Percentiles rank a stretch among this genome's conserved stretches.
Conservation (phyloP, 805 yeast genomes). For the Kodamaea jinghongensis region DNA sequence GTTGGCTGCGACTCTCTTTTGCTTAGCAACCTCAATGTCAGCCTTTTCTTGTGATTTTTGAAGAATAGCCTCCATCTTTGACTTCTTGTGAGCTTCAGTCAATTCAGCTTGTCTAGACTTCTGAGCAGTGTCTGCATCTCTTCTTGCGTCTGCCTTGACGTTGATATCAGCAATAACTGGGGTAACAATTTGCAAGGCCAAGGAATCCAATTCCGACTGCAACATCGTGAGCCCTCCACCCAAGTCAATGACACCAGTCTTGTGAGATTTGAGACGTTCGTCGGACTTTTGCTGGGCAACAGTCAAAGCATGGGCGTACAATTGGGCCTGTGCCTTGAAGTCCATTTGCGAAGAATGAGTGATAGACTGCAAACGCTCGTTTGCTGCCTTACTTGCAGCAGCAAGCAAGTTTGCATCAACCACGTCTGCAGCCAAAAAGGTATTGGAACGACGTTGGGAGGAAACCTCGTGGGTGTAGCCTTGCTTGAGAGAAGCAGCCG, state of each 20-base stretch:
- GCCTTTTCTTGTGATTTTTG: slow-evolving; percentile 34
- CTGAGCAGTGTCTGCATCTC: slow-evolving; percentile 44
- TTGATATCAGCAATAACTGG: slow-evolving; percentile 80
- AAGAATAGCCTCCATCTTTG: slow-evolving; percentile 26
- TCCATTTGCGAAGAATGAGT: slow-evolving; percentile 24
- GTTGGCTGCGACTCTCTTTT: slow-evolving; percentile 29
- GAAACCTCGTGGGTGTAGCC: slow-evolving; percentile 26
- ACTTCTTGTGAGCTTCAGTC: slow-evolving; percentile 27
- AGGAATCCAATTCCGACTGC: slow-evolving; percentile 68
- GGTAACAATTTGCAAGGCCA: slow-evolving; percentile 76
- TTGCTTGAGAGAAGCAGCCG: slow-evolving; percentile 50
- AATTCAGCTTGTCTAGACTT: slow-evolving; percentile 36
- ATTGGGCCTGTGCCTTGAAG: slow-evolving; percentile 47
- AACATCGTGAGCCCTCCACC: slow-evolving; percentile 88
- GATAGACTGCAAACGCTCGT: slow-evolving; percentile 35
- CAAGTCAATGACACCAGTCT: slow-evolving; percentile 59
- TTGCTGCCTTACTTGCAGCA: slow-evolving; percentile 49
- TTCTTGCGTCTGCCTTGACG: slow-evolving; percentile 66
- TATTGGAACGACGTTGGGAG: slow-evolving; percentile 26
- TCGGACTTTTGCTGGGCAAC: slow-evolving; percentile 69
- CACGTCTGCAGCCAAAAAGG: slow-evolving; percentile 41
- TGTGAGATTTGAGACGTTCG: slow-evolving; percentile 49
- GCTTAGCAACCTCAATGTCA: slow-evolving; percentile 36
- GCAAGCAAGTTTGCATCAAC: slow-evolving; percentile 48
- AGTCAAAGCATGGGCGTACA: slow-evolving; percentile 70